Conservation (phyloP, 2,329 filamentous ascomycete genomes). For the Trichophyton mentagrophytes region DNA sequence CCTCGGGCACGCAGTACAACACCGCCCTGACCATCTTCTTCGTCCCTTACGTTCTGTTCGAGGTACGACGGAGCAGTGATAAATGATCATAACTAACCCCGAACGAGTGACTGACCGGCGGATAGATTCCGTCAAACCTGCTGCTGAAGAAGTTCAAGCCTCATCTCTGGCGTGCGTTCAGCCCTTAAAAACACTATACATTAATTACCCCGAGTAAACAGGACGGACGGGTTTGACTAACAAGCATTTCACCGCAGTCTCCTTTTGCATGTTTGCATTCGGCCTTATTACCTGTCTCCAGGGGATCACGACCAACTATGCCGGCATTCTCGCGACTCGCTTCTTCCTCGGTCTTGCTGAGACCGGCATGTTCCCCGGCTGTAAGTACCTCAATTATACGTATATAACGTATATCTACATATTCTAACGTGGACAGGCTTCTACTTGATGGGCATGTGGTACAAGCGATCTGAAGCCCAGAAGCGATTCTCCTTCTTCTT, state of each 20-base stretch:
- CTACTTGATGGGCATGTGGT: slow-evolving; percentile 69
- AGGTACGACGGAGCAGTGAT: slow-evolving; percentile 12
- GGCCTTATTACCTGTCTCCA: slow-evolving; percentile 63
- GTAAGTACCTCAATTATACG: slow-evolving; percentile 25
- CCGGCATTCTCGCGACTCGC: slow-evolving; percentile 61
- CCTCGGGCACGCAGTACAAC: slow-evolving; percentile 49
- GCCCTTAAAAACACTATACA: neutral
- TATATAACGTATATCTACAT: neutral
- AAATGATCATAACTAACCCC: too few relatives aligned
- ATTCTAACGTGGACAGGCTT: slow-evolving; percentile 21
- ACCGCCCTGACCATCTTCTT: slow-evolving; percentile 71
- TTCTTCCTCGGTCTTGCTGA: slow-evolving; percentile 77
- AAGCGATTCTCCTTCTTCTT: slow-evolving; percentile 93
- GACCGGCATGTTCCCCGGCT: slow-evolving; percentile 58
- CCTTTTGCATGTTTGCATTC: slow-evolving; percentile 73
- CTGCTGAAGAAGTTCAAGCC: slow-evolving; percentile 56
- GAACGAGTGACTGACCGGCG: neutral
- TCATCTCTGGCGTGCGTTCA: slow-evolving; percentile 47
- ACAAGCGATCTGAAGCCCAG: slow-evolving; percentile 74
- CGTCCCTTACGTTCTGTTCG: slow-evolving; percentile 55
- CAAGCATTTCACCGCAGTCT: slow-evolving; percentile 32
- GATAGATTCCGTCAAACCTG: slow-evolving; percentile 60
- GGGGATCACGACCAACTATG: slow-evolving; percentile 65
- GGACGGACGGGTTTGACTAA: neutral
- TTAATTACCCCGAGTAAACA: neutral